Percentiles rank a stretch among this genome's conserved stretches.
Conservation (phyloP, 108 stramenopile genomes). For the Nitzschia sp. region DNA sequence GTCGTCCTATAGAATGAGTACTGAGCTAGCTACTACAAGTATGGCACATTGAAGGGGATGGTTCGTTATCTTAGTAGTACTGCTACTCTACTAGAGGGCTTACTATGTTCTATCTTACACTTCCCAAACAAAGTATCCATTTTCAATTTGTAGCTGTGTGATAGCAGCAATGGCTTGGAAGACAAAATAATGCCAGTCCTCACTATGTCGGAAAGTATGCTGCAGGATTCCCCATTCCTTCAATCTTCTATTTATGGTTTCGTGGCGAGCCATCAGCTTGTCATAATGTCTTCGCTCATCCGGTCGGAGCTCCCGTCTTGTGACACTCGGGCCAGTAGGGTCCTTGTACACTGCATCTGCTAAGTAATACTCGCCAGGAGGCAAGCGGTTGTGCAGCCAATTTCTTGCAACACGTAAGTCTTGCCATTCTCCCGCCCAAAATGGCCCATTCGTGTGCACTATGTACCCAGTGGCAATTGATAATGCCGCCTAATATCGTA, state of each 20-base stretch:
- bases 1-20: no score
- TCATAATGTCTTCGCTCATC: not conserved
- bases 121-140: no score
- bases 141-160: no score
- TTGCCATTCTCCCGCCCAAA: conserved; percentile 7
- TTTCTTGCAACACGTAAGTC: conserved; percentile 9
- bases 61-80: no score
- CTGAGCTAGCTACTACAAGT: no score
- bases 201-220: not conserved
- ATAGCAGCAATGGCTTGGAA: no score
- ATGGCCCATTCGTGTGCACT: conserved; percentile 35
- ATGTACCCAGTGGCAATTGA: conserved; percentile 27
- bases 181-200: not conserved
- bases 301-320: not conserved
- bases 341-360: conserved; percentile 26
- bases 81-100: no score
- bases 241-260: conserved; percentile 29
- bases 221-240: conserved; percentile 26
- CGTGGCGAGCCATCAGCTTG: conserved; percentile 14
- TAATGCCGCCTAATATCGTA: conserved; percentile 28
- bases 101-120: no score
- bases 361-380: conserved; percentile 1
- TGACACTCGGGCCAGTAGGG: not conserved
- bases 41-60: no score
- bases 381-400: not conserved